These are phyloP conservation scores for Tricholoma terreum DNA, from an alignment of 768 basidiomycete genomes.

Conservation along the genomic window DNA sequence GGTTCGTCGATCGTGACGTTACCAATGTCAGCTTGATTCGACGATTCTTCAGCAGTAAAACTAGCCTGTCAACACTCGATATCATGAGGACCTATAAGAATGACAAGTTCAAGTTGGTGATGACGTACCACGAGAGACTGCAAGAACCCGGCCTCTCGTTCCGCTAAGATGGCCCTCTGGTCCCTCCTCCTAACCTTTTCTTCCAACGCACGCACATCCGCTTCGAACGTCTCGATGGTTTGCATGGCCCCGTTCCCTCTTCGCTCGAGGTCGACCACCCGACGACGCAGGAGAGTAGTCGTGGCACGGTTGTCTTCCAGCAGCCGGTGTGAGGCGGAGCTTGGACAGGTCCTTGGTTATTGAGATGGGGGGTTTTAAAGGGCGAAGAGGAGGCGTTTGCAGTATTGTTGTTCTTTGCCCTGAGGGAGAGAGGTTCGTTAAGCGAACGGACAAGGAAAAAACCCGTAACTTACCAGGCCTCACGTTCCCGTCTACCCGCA, in stretches of 20 bases:
- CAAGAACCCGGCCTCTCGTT: too few species aligned
- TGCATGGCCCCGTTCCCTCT: conserved; percentile 35
- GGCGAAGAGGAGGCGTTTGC: not conserved
- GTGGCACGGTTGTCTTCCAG: conserved; percentile 67
- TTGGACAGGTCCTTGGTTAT: not conserved
- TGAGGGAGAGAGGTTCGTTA: not conserved
- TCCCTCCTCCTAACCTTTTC: conserved; percentile 40
- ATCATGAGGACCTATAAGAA: conserved; percentile 21
- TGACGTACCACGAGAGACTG: too few species aligned
- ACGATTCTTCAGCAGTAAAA: conserved; percentile 57
- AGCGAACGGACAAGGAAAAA: too few species aligned
- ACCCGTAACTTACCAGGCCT: not conserved
- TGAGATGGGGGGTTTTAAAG: not conserved
- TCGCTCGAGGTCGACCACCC: conserved; percentile 41
- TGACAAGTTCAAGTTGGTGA: too few species aligned
- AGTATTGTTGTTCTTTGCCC: not conserved
- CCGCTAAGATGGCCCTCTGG: too few species aligned
- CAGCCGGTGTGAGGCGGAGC: conserved; percentile 42
- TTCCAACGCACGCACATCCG: conserved; percentile 34
- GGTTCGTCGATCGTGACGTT: too few species aligned
- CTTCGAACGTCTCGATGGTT: conserved; percentile 29
- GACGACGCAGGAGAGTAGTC: conserved; percentile 45
- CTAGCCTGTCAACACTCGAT: conserved; percentile 44
- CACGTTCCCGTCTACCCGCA: not conserved
- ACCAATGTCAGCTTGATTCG: too few species aligned